phyloP scores from a whole-genome alignment of 2,329 filamentous ascomycete genomes.

The Verticillium klebahnii region DNA sequence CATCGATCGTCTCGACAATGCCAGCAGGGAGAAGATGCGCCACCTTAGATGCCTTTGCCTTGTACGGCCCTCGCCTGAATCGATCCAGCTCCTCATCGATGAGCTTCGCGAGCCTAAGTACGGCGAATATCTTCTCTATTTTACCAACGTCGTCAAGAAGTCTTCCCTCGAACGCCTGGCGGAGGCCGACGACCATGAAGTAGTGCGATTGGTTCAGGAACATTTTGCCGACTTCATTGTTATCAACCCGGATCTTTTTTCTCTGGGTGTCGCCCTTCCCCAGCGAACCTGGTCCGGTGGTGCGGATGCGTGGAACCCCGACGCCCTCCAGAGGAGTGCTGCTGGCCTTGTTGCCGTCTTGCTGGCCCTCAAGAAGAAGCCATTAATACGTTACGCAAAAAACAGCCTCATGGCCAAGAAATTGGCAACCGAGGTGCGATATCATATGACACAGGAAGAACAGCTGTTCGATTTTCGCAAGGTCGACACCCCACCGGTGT shows the following conservation, averaged over 20 bases:
- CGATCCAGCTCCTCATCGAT: constrained; percentile 90
- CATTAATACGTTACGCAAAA: constrained; percentile 87
- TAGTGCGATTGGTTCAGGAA: constrained; percentile 90
- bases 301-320: constrained; percentile 86
- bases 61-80: constrained; percentile 84
- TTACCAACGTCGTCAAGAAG: constrained; percentile 97
- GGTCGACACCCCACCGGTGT: constrained; percentile 88
- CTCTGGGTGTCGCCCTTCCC: constrained; percentile 68
- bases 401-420: constrained; percentile 90
- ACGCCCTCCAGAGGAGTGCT: constrained; percentile 78
- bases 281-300: constrained; percentile 75
- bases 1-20: constrained; percentile 91
- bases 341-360: constrained; percentile 83
- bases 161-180: constrained; percentile 89
- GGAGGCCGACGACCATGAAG: constrained; percentile 95
- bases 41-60: constrained; percentile 93
- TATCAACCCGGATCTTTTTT: constrained; percentile 90
- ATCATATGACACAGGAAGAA: constrained; percentile 91
- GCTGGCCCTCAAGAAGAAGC: constrained; percentile 92
- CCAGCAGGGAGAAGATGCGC: constrained; percentile 91
- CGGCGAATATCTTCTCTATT: constrained; percentile 94
- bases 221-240: constrained; percentile 96
- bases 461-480: constrained; percentile 95
- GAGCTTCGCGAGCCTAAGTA: constrained; percentile 95
- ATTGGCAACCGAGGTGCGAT: constrained; percentile 85